A percentile compares a stretch with the other conserved stretches of the same genome.
Conservation (phyloP, 2,329 filamentous ascomycete genomes). For the Fusarium circinatum region DNA sequence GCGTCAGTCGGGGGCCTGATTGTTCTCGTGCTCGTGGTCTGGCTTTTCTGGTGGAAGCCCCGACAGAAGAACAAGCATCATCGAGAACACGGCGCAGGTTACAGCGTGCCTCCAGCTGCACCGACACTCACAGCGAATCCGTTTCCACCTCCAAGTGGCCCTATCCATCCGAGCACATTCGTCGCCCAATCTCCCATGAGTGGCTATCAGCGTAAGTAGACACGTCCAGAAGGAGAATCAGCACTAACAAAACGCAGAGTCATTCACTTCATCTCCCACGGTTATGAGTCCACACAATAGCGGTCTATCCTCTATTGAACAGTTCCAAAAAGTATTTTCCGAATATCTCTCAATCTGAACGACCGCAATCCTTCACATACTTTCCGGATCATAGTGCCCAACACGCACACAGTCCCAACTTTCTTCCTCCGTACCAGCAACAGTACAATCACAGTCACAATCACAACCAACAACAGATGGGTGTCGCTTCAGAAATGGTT, state of each 20-base stretch:
- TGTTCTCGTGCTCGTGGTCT: slow-evolving; percentile 25
- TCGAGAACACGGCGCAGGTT: background rate
- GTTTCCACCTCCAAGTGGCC: slow-evolving; percentile 13
- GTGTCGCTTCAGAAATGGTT: slow-evolving; percentile 39
- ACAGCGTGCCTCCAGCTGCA: slow-evolving; percentile 6
- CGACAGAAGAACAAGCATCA: slow-evolving; percentile 30
- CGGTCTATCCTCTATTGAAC: slow-evolving; percentile 29
- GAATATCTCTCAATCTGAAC: slow-evolving; percentile 23
- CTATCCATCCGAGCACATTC: background rate
- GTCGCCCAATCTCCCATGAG: slow-evolving; percentile 36
- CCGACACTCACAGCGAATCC: slow-evolving; percentile 17
- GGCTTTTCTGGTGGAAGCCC: slow-evolving; percentile 40
- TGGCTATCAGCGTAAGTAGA: slow-evolving; percentile 36
- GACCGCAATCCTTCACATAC: slow-evolving; percentile 25
- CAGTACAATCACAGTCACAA: background rate
- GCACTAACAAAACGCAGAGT: slow-evolving; percentile 28
- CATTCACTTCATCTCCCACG: slow-evolving; percentile 27
- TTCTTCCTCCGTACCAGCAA: slow-evolving; percentile 29
- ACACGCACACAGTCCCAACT: slow-evolving; percentile 6
- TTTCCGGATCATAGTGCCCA: slow-evolving; percentile 29
- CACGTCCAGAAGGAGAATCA: background rate
- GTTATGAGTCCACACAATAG: slow-evolving; percentile 22
- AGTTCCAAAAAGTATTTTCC: slow-evolving; percentile 35
- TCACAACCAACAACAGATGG: slow-evolving; percentile 16
- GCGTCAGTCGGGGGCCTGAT: slow-evolving; percentile 25